These are phyloP conservation scores for Graphiopsis chlorocephala DNA, from an alignment of 2,329 filamentous ascomycete species.

Conservation along the genomic window DNA sequence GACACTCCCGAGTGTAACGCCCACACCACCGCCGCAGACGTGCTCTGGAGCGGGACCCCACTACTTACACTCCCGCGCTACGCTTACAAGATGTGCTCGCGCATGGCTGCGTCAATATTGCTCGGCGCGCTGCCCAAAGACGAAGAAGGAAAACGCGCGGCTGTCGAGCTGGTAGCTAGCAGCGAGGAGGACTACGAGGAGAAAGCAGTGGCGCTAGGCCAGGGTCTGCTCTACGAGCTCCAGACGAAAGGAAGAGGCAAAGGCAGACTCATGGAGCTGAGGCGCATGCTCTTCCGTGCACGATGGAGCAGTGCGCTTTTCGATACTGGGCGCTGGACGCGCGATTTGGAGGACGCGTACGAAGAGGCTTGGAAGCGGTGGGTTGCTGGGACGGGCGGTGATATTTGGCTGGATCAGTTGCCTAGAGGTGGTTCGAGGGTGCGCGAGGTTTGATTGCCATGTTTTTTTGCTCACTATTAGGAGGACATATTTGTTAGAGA, in stretches of 20 bases:
- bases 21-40: slow-evolving; percentile 93
- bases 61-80: slow-evolving; percentile 87
- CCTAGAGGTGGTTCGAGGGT: slow-evolving; percentile 9
- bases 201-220: slow-evolving; percentile 66
- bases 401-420: slow-evolving; percentile 70
- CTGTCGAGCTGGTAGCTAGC: slow-evolving; percentile 70
- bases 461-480: background rate
- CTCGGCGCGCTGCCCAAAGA: slow-evolving; percentile 78
- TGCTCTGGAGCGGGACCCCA: slow-evolving; percentile 94
- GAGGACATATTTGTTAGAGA: background rate
- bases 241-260: slow-evolving; percentile 25
- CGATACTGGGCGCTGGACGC: slow-evolving; percentile 86
- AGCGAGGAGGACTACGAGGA: slow-evolving; percentile 83
- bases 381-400: slow-evolving; percentile 82
- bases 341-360: slow-evolving; percentile 84
- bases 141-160: slow-evolving; percentile 64
- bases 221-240: slow-evolving; percentile 57
- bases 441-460: background rate
- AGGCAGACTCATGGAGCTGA: slow-evolving; percentile 74
- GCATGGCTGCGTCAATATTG: slow-evolving; percentile 94
- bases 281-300: slow-evolving; percentile 76
- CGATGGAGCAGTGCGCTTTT: slow-evolving; percentile 88
- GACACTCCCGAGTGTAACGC: slow-evolving; percentile 98
- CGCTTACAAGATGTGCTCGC: slow-evolving; percentile 97
- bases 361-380: slow-evolving; percentile 84